phyloP scores from a whole-genome alignment of 768 basidiomycete species.

The Pleurotus eryngii region DNA sequence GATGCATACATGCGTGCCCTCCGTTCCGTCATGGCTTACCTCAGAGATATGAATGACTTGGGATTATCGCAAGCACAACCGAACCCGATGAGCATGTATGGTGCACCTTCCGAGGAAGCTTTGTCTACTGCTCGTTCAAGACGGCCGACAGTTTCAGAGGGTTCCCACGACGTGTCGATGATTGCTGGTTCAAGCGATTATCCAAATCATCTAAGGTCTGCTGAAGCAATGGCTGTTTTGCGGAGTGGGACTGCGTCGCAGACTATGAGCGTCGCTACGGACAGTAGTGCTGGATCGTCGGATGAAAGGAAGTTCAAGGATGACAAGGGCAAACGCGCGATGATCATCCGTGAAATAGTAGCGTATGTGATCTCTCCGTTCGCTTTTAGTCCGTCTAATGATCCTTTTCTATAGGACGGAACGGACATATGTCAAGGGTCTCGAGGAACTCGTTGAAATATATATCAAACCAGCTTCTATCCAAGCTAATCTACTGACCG shows the following conservation, averaged over 20 bases:
- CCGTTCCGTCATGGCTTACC: conserved; percentile 91
- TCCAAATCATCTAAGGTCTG: conserved; percentile 57
- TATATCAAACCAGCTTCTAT: conserved; percentile 85
- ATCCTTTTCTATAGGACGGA: conserved; percentile 63
- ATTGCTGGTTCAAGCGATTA: conserved; percentile 34
- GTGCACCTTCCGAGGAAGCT: conserved; percentile 42
- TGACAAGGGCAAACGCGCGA: conserved; percentile 79
- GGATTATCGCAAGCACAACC: conserved; percentile 60
- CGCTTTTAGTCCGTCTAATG: conserved; percentile 14
- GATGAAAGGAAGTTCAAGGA: conserved; percentile 91
- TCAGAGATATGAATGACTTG: conserved; percentile 93
- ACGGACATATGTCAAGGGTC: conserved; percentile 89
- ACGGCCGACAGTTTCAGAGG: conserved; percentile 65
- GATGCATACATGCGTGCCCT: conserved; percentile 79
- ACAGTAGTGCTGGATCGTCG: conserved; percentile 66
- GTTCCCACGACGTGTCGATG: conserved; percentile 53
- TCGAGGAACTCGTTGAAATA: conserved; percentile 91
- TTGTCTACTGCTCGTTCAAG: conserved; percentile 45
- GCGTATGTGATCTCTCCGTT: conserved; percentile 50
- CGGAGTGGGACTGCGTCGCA: conserved; percentile 60
- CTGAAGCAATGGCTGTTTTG: conserved; percentile 58
- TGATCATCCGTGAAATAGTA: conserved; percentile 88
- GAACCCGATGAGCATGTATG: conserved; percentile 57
- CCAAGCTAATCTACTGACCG: conserved; percentile 66
- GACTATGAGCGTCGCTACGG: conserved; percentile 73